Evolutionary conservation across 139 green algal genomes (phyloP), one percentile per base, ranked within the genome.

Genomic region (Tetradesmus lagerheimii): DNA sequence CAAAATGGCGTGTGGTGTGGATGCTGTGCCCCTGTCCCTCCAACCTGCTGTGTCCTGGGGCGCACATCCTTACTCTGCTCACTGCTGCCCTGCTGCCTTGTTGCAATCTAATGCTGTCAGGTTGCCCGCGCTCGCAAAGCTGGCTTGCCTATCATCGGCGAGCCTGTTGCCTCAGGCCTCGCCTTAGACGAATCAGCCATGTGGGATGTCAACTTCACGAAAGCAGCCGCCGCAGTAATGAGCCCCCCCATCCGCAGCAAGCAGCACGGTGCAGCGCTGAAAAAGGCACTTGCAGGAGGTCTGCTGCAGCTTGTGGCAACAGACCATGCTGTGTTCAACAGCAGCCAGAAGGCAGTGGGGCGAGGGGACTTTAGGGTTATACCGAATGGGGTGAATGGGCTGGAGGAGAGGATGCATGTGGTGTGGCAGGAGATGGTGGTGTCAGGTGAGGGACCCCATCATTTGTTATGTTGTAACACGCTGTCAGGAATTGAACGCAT

Each of bases 321-420:
- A 20, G 98, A 99, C 91, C 98, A 99, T 86, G 95, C 94, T 5
- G 94, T 97, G 41, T 99, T 98, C 92, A 99, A 98, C 91, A 95
- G 89, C 85, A 98, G 90, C 14, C 98, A 99, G 81, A 99, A 99
- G 94, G 87, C 76, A 16, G 91, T 89, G 31, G 97, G 97, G 15
- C 91, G 85, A 0, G n/a, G 94, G 43, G 98, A 99, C 92, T 99
- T 99, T 89, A 92, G 96, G 27, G 53, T 94, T 37, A 98, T 99
- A 34, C 98, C 98, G 11, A 99, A 99, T 90, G 98, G 98, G 31
- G 97, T 99, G 37, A 99, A 99, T 82, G 98, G 98, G 41, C 96
- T 99, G 12, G 97, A 99, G 93, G 98, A 99, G 93, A 92, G 98
- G 41, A 92, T 99, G 94, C 96, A 98, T 85, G 95, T 98, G 66